Evolutionary conservation across 495 filamentous ascomycete genomes (phyloP).

Genomic region (Talaromyces ruber): DNA sequence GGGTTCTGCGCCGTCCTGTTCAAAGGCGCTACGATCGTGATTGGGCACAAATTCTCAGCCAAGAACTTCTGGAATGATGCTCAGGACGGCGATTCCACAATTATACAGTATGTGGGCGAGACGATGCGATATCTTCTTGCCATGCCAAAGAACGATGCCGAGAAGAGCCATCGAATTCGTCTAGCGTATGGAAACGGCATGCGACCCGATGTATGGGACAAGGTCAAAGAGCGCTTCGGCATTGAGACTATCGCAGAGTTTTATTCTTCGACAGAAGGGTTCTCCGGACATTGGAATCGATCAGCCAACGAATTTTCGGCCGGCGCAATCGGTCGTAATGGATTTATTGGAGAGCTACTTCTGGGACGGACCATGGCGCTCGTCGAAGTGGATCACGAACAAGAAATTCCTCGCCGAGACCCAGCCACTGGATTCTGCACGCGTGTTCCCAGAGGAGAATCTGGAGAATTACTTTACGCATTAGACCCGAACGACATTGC

Average conservation of each 20-base stretch:
- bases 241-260: conserved; percentile 79
- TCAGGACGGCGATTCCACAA: conserved; percentile 60
- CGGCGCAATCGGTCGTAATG: conserved; percentile 78
- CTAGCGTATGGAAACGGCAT: conserved; percentile 90
- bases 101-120: conserved; percentile 94
- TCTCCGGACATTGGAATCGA: conserved; percentile 63
- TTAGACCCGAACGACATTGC: conserved; percentile 59
- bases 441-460: conserved; percentile 47
- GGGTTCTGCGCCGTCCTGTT: conserved; percentile 53
- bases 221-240: conserved; percentile 79
- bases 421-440: conserved; percentile 66
- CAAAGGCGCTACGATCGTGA: conserved; percentile 54
- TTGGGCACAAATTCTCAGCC: conserved; percentile 78
- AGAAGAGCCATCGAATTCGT: conserved; percentile 68
- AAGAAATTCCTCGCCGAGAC: conserved; percentile 61
- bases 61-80: conserved; percentile 77
- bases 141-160: conserved; percentile 59
- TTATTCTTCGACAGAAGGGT: conserved; percentile 82
- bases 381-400: conserved; percentile 65
- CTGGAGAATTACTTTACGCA: conserved; percentile 73
- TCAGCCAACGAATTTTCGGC: conserved; percentile 64
- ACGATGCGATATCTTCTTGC: conserved; percentile 85
- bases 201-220: conserved; percentile 84
- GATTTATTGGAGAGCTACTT: conserved; percentile 48
- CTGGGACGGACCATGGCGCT: conserved; percentile 44